phyloP scores from a whole-genome alignment of 2,329 filamentous ascomycete genomes.

The Penicillium freii region DNA sequence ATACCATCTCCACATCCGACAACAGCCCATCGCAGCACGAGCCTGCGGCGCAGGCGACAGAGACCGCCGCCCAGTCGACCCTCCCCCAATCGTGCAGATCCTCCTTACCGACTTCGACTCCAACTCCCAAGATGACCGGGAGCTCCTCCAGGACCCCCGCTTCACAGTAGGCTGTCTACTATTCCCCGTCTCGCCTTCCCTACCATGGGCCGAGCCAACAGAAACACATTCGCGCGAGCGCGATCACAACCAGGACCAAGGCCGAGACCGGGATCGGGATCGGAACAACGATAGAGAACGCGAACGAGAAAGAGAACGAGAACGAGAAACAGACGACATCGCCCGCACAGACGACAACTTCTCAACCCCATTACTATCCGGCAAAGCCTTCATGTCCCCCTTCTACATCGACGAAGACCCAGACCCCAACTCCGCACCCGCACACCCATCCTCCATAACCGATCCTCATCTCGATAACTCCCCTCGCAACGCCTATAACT shows the following conservation, averaged over 20 bases:
- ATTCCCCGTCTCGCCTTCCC: conserved; percentile 32
- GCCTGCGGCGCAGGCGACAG: conserved; percentile 49
- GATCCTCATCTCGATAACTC: neutral
- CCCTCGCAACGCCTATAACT: conserved; percentile 3
- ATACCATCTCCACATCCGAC: conserved; percentile 45
- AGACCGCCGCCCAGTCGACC: conserved; percentile 48
- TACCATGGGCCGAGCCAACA: conserved; percentile 13
- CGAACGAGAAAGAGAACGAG: conserved; percentile 10
- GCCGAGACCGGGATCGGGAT: conserved; percentile 17
- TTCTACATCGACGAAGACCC: conserved; percentile 45
- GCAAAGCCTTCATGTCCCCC: conserved; percentile 43
- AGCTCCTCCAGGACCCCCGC: conserved; percentile 40
- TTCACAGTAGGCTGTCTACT: conserved; percentile 48
- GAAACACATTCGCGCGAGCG: conserved; percentile 14
- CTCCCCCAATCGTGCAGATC: conserved; percentile 49
- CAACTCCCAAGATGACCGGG: conserved; percentile 36
- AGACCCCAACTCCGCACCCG: conserved; percentile 43
- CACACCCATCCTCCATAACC: conserved; percentile 32
- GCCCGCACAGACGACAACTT: conserved; percentile 21
- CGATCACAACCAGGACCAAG: neutral
- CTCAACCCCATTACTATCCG: conserved; percentile 36
- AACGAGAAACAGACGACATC: conserved; percentile 16
- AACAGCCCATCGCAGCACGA: conserved; percentile 48
- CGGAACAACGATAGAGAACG: neutral
- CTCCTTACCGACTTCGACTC: conserved; percentile 47